Evolutionary conservation across 306 rosid genomes (phyloP), one percentile per base, ranked within the genome.

Genomic region (Arachis stenosperma): DNA sequence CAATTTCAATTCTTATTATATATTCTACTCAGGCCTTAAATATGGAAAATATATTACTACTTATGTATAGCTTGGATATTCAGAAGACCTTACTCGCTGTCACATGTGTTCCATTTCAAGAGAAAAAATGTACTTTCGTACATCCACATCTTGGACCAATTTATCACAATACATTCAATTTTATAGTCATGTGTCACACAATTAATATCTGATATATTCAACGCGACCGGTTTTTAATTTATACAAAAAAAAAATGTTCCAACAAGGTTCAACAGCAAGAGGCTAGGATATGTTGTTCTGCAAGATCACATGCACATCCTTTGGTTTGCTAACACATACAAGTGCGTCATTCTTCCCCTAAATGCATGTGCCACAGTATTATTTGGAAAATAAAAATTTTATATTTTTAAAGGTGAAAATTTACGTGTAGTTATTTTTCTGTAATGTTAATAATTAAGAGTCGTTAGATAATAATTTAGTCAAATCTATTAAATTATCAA

Each of bases 151-250:
- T 68, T 53, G 13, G n/a, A 8, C 69, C 17, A 58, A 41, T 36
- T 69, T 27, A 63, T 72, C 12, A 15, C 76, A 55, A 11, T 46
- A 40, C 11, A 17, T 51, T 61, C 14, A 74, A 22, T 39, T 71
- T 72, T 30, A 41, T 44, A 68, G 57, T 52, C 53, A 39, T 46
- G 7, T 50, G 61, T 73, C 60, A 56, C 52, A 59, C 65, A 61
- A 73, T 71, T 59, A 76, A 73, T 71, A 66, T 81, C 43, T 61
- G 59, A 67, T 29, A 46, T 22, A 22, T 55, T 68, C 69, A 61
- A 33, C 4, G 37, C 2, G 22, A 6, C 41, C 47, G 13, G 50
- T 10, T 33, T 42, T 56, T 47, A 29, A 22, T 22, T 22, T 1
- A 22, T 1, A 62, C 50, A 65, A 43, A 53, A 67, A 56, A 56